Evolutionary conservation across 257 asterid genomes (phyloP).

Genomic region (Solanum virginianum): DNA sequence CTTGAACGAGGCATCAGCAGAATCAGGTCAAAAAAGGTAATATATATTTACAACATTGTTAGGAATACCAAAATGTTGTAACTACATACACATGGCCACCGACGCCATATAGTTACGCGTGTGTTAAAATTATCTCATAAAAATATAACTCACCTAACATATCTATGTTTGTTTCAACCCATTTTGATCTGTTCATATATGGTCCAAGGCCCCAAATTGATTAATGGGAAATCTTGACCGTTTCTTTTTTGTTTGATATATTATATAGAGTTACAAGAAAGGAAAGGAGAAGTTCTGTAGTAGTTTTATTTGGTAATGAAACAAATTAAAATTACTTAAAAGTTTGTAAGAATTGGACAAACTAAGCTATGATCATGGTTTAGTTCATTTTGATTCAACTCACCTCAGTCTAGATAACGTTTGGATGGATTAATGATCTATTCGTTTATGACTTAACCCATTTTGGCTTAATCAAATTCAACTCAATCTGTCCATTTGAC

Average conservation of each 20-base stretch:
- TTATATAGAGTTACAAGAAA: neutral
- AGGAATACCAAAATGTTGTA: neutral
- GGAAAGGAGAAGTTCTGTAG: neutral
- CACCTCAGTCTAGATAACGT: neutral
- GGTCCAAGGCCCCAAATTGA: neutral
- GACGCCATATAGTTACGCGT: no score
- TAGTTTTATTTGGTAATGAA: neutral
- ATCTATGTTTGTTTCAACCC: neutral
- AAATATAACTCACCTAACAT: neutral
- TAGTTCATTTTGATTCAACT: neutral
- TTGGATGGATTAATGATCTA: neutral
- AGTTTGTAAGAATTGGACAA: neutral
- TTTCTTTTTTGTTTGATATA: neutral
- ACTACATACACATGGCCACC: neutral
- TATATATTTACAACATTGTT: neutral
- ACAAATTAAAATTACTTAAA: neutral
- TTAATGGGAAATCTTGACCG: no score
- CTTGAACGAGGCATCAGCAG: conserved; percentile 4
- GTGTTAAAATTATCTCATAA: neutral
- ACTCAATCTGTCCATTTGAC: neutral
- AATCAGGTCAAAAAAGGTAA: conserved; percentile 10
- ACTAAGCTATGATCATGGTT: neutral
- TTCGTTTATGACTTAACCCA: neutral
- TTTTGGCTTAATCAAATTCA: neutral
- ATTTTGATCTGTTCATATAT: neutral